phyloP scores from a whole-genome alignment of 2,329 filamentous ascomycete species.

The Sclerotinia subarctica region DNA sequence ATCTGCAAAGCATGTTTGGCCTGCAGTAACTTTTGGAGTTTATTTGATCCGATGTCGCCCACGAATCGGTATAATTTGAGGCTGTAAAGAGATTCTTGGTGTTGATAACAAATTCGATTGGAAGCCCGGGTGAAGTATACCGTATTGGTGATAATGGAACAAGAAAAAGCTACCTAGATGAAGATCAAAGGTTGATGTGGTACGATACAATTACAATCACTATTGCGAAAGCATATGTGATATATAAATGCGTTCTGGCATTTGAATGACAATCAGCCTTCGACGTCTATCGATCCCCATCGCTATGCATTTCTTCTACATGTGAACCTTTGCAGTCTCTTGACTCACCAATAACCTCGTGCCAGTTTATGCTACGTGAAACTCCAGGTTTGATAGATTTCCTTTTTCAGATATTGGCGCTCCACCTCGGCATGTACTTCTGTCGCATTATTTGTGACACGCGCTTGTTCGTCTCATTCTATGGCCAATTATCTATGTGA shows the following conservation, averaged over 20 bases:
- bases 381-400: slow-evolving; percentile 9
- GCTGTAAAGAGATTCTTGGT: neutral
- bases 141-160: neutral
- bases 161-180: neutral
- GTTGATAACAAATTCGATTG: neutral
- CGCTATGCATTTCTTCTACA: neutral
- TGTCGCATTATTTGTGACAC: slow-evolving; percentile 9
- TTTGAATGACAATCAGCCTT: neutral
- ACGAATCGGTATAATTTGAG: neutral
- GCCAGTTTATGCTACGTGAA: slow-evolving; percentile 24
- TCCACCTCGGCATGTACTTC: slow-evolving; percentile 7
- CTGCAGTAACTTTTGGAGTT: neutral
- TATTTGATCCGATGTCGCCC: slow-evolving; percentile 10
- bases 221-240: neutral
- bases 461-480: slow-evolving; percentile 10
- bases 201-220: neutral
- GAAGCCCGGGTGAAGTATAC: neutral
- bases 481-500: slow-evolving; percentile 12
- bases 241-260: neutral
- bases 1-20: slow-evolving; percentile 1
- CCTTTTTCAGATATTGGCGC: slow-evolving; percentile 2
- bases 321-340: slow-evolving; percentile 3
- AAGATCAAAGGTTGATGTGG: neutral
- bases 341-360: slow-evolving; percentile 22
- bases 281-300: neutral